phyloP scores from a whole-genome alignment of 1,284 basidiomycete species.

The Schizopora paradoxa region DNA sequence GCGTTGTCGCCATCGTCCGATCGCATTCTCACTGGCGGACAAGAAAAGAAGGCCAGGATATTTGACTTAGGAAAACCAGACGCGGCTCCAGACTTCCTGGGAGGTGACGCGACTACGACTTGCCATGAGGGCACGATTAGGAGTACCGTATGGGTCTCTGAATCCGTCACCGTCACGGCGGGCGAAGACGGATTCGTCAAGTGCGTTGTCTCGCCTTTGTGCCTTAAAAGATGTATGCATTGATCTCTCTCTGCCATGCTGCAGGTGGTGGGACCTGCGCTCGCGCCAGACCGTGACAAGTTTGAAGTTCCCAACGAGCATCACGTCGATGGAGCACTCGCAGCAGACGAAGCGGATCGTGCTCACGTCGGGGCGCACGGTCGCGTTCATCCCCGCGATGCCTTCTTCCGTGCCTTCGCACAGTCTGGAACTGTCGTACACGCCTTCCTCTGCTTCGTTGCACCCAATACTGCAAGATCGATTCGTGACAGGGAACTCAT shows the following conservation, averaged over 20 bases:
- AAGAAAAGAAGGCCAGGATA: slow-evolving; percentile 96
- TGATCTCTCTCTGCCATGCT: background rate
- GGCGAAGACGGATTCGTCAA: slow-evolving; percentile 90
- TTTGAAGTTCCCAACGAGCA: slow-evolving; percentile 72
- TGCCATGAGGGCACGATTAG: slow-evolving; percentile 89
- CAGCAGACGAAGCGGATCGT: slow-evolving; percentile 81
- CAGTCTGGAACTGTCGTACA: slow-evolving; percentile 70
- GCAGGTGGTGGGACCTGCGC: slow-evolving; percentile 94
- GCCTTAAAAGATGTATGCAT: background rate
- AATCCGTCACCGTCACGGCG: slow-evolving; percentile 81
- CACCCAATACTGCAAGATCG: slow-evolving; percentile 86
- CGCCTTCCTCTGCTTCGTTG: slow-evolving; percentile 87
- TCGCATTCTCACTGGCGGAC: slow-evolving; percentile 85
- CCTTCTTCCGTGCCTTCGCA: slow-evolving; percentile 55
- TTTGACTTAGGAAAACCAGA: slow-evolving; percentile 86
- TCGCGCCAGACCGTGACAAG: slow-evolving; percentile 68
- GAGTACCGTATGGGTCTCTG: slow-evolving; percentile 90
- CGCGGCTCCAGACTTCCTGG: slow-evolving; percentile 78
- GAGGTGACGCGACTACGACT: slow-evolving; percentile 45
- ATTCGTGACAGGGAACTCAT: slow-evolving; percentile 87
- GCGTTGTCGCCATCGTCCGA: slow-evolving; percentile 69
- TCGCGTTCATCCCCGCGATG: slow-evolving; percentile 77
- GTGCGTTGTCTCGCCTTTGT: slow-evolving; percentile 39
- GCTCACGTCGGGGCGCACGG: slow-evolving; percentile 87
- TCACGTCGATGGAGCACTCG: slow-evolving; percentile 93